These are phyloP conservation scores for Talaromyces sp. DNA, from an alignment of 2,329 filamentous ascomycete genomes.

Conservation along the genomic window DNA sequence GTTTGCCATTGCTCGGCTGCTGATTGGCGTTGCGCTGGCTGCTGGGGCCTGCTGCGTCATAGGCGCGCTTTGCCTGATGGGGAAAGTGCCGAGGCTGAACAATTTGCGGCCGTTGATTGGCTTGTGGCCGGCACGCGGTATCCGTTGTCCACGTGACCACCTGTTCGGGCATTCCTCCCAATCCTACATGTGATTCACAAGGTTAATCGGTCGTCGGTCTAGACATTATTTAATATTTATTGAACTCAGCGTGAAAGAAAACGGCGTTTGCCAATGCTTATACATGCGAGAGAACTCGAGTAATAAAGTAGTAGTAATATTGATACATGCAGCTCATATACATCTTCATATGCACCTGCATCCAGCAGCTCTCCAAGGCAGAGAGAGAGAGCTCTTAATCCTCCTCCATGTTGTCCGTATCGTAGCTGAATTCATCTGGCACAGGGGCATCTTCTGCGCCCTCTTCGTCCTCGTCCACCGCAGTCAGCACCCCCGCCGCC, in stretches of 20 bases:
- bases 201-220: no score
- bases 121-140: not conserved
- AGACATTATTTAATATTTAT: no score
- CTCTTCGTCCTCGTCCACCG: slow-evolving; percentile 68
- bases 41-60: slow-evolving; percentile 15
- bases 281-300: slow-evolving; percentile 2
- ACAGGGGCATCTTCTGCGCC: slow-evolving; percentile 44
- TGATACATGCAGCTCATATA: slow-evolving; percentile 11
- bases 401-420: slow-evolving; percentile 37
- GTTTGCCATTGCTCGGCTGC: not conserved
- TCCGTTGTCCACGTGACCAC: not conserved
- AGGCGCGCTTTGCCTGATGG: not conserved
- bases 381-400: slow-evolving; percentile 7
- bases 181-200: not conserved
- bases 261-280: slow-evolving; percentile 1
- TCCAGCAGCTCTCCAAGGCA: not conserved
- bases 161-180: not conserved
- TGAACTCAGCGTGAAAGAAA: not conserved
- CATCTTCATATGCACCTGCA: slow-evolving; percentile 4
- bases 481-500: slow-evolving; percentile 74
- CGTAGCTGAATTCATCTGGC: slow-evolving; percentile 43
- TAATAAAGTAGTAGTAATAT: slow-evolving; percentile 6
- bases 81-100: slow-evolving; percentile 19
- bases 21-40: slow-evolving; percentile 15
- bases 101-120: not conserved